phyloP scores from a whole-genome alignment of 306 rosid genomes.

The Styphnolobium japonicum region DNA sequence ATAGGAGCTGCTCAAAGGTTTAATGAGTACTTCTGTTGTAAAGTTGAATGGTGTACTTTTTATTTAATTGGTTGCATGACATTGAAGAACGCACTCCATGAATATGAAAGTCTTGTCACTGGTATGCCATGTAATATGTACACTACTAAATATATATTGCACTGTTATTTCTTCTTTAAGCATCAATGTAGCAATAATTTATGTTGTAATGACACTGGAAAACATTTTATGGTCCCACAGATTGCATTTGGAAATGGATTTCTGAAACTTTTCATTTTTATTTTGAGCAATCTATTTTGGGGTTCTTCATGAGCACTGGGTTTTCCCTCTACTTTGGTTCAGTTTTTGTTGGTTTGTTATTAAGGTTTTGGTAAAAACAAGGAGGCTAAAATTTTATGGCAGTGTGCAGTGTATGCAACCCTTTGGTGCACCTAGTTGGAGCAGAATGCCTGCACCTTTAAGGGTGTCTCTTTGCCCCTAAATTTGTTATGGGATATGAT shows the following conservation, averaged over 20 bases:
- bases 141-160: neutral
- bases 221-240: neutral
- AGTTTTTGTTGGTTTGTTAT: neutral
- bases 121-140: neutral
- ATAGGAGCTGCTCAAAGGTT: neutral
- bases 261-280: neutral
- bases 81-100: neutral
- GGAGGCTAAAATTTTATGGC: neutral
- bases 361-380: neutral
- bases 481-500: too few relatives aligned
- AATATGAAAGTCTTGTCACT: neutral
- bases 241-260: neutral
- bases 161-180: too few relatives aligned
- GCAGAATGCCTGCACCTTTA: too few relatives aligned
- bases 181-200: neutral
- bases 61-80: neutral
- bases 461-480: too few relatives aligned
- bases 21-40: conserved; percentile 1
- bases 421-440: too few relatives aligned
- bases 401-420: neutral
- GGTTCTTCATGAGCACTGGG: neutral
- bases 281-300: neutral
- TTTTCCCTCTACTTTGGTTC: neutral
- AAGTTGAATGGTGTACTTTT: neutral
- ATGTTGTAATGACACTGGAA: neutral